Evolutionary conservation across 2,329 filamentous ascomycete genomes (phyloP).

Genomic region (Eurotiales sp.): DNA sequence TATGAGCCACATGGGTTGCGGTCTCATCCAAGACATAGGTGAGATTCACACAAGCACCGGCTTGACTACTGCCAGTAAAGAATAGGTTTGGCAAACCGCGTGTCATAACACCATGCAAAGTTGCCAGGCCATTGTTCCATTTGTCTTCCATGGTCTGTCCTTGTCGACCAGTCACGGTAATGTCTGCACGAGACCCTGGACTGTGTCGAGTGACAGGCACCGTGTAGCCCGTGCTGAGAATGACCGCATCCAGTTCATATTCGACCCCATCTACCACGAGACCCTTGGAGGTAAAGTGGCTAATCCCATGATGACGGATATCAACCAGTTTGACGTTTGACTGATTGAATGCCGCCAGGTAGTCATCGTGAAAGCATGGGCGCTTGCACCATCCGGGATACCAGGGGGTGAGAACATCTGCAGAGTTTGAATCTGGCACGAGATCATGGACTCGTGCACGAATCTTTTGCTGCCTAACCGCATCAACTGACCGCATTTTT

Average conservation of each 20-base stretch:
- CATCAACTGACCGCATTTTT: conserved; percentile 33
- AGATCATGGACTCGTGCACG: conserved; percentile 47
- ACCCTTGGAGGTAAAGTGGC: conserved; percentile 43
- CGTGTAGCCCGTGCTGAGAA: conserved; percentile 47
- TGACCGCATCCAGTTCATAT: conserved; percentile 47
- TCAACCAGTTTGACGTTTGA: conserved; percentile 59
- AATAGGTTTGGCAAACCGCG: conserved; percentile 56
- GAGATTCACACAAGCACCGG: conserved; percentile 38
- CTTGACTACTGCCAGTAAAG: conserved; percentile 45
- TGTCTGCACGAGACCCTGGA: conserved; percentile 29
- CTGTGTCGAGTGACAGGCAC: conserved; percentile 21
- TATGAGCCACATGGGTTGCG: conserved; percentile 44
- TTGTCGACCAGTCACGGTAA: conserved; percentile 43
- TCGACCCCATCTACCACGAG: conserved; percentile 43
- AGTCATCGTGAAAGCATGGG: conserved; percentile 57
- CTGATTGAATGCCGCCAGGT: conserved; percentile 55
- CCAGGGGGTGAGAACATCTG: conserved; percentile 55
- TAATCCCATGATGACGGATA: conserved; percentile 53
- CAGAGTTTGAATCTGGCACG: conserved; percentile 53
- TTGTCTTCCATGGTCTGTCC: conserved; percentile 45
- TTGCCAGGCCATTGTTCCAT: conserved; percentile 45
- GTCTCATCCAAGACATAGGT: conserved; percentile 34
- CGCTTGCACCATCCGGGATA: conserved; percentile 63
- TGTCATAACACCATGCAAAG: conserved; percentile 51
- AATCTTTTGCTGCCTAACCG: conserved; percentile 41